Evolutionary conservation across 257 asterid species (phyloP), one percentile per base, ranked within the genome.

Genomic region (Galeopsis tetrahit): DNA sequence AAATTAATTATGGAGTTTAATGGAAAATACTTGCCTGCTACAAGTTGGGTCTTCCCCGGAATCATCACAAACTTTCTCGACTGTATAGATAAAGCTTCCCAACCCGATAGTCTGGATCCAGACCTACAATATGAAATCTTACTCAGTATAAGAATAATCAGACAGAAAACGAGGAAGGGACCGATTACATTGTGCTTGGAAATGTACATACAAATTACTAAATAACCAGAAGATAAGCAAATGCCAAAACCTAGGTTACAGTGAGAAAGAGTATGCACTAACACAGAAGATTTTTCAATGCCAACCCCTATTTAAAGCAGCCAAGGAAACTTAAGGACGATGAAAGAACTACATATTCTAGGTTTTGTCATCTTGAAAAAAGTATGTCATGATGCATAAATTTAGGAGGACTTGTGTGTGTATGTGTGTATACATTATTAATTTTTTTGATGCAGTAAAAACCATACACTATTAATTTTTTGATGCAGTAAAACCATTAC

Each of bases 21-120:
- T 48, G 68, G 48, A 7, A 33, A 68, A 70, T 60, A 78, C 81
- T 74, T 79, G 82, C 99, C 99, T 92, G 96, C 98, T 88, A 82
- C 99, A 95, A 55, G 86, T 82, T 38, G 99, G 96, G 79, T 95
- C 99, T 83, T 95, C 99, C 49, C 99, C 99, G 28, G 99, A 95
- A 77, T 75, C 84, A 79, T 92, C 99, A 58, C 99, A 95, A 67
- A 89, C 85, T 79, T 77, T 85, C 85, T 95, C 99, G n/a, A 74
- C 81, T 31, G 84, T 58, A 69, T 80, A 87, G 67, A 80, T 75
- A 15, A 92, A 81, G 81, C 87, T 92, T 79, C 82, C 96, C 15
- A 80, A 65, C 67, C 86, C 85, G 21, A 77, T 13, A 52, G 73
- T 78, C 76, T 85, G 78, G 75, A 92, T 82, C 99, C 99, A 95